Percentiles rank a stretch among this genome's conserved stretches.
These are phyloP conservation scores for Maudiozyma barnettii DNA, from an alignment of 805 yeast species.

Conservation along the genomic window DNA sequence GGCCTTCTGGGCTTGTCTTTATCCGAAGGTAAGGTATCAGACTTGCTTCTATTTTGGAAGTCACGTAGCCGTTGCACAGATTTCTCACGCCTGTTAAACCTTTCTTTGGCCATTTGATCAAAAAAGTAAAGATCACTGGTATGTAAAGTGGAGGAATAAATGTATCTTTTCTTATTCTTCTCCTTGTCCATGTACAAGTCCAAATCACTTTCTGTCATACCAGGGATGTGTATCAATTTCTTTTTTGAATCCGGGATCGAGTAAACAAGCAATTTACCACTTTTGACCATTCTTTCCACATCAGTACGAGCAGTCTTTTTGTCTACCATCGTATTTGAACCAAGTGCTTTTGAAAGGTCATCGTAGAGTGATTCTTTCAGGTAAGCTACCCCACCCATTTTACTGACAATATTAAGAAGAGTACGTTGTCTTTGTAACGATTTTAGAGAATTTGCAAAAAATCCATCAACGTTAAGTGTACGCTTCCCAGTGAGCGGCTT, in stretches of 20 bases:
- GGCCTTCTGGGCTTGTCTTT: neutral
- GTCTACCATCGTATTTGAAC: constrained; percentile 38
- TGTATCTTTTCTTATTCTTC: constrained; percentile 20
- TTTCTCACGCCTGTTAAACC: constrained; percentile 23
- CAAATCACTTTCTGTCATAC: constrained; percentile 10
- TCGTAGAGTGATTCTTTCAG: constrained; percentile 35
- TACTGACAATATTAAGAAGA: constrained; percentile 34
- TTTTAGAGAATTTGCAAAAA: constrained; percentile 35
- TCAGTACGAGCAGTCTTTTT: constrained; percentile 44
- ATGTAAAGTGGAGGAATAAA: constrained; percentile 20
- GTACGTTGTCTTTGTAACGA: constrained; percentile 37
- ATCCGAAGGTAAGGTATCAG: neutral
- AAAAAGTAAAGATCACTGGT: constrained; percentile 28
- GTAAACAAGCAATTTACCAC: constrained; percentile 14
- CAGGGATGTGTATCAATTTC: constrained; percentile 21
- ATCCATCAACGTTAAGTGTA: constrained; percentile 23
- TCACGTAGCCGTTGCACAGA: constrained; percentile 26
- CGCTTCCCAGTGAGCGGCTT: neutral
- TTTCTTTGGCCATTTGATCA: constrained; percentile 24
- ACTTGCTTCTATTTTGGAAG: constrained; percentile 15
- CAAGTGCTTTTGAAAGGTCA: constrained; percentile 34
- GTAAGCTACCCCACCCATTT: constrained; percentile 38
- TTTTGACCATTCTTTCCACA: constrained; percentile 22
- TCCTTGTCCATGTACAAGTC: constrained; percentile 15
- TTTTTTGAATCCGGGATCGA: constrained; percentile 14